Percentiles rank a stretch among this genome's conserved stretches.
Conservation (phyloP, 345 rosid species). For the Euphorbia peplus region DNA sequence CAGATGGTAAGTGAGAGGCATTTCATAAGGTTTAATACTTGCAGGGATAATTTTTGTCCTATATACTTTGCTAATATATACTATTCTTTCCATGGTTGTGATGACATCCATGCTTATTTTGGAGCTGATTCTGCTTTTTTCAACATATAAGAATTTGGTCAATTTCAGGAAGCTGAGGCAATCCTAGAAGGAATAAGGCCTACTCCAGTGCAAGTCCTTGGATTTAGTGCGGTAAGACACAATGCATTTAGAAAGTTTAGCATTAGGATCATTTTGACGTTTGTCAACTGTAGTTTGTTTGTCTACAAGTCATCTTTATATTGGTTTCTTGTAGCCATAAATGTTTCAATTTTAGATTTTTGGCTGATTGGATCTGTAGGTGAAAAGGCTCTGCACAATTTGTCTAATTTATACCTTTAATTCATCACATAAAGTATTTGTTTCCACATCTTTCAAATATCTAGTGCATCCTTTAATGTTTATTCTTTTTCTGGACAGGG, state of each 20-base stretch:
- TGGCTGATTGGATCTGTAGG: background rate
- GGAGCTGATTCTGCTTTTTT: slow-evolving; percentile 3
- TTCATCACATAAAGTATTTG: background rate
- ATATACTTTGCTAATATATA: background rate
- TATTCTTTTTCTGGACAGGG: slow-evolving; percentile 50
- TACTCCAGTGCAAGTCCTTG: slow-evolving; percentile 64
- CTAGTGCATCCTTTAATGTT: slow-evolving; percentile 4
- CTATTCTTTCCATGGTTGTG: background rate
- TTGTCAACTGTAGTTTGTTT: background rate
- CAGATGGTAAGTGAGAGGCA: background rate
- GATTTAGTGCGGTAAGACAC: slow-evolving; percentile 69
- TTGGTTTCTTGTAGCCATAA: too few species aligned
- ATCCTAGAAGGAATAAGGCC: slow-evolving; percentile 76
- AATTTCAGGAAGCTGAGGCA: slow-evolving; percentile 85
- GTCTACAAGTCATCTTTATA: too few species aligned
- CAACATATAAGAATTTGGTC: slow-evolving; percentile 2
- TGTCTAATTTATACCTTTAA: slow-evolving; percentile 7
- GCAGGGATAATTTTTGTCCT: background rate
- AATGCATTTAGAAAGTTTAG: slow-evolving; percentile 1
- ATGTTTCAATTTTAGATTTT: background rate
- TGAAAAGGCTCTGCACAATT: background rate
- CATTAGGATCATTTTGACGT: background rate
- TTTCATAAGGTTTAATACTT: background rate
- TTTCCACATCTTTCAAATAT: background rate
- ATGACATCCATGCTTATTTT: background rate